A percentile compares a stretch with the other conserved stretches of the same genome.
Conservation (phyloP, 2,329 filamentous ascomycete species). For the Fusarium falciforme region DNA sequence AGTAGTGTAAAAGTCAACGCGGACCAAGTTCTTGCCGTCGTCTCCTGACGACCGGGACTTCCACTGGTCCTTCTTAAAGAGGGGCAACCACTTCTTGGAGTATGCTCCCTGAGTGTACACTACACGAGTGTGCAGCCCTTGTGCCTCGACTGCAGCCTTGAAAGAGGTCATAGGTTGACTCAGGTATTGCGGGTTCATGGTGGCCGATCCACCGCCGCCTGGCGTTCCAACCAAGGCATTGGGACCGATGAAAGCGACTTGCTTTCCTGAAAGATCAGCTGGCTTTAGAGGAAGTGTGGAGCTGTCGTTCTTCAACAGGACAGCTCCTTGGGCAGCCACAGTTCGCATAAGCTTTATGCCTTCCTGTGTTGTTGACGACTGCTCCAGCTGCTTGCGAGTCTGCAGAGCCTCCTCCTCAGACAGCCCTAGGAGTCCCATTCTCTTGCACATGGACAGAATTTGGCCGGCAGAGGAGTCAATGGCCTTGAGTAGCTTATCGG, state of each 20-base stretch:
- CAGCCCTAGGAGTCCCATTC: background rate
- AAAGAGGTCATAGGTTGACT: background rate
- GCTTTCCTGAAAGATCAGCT: background rate
- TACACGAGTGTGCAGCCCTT: background rate
- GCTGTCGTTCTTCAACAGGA: background rate
- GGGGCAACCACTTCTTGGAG: background rate
- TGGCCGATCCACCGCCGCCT: background rate
- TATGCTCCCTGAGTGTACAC: background rate
- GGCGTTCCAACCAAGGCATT: background rate
- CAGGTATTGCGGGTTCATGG: background rate
- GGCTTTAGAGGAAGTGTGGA: background rate
- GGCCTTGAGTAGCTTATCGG: background rate
- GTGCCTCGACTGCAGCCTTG: background rate
- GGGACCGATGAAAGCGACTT: background rate
- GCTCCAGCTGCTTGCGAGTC: background rate
- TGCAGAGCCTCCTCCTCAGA: background rate
- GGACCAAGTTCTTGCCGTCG: background rate
- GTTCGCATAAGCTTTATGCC: background rate
- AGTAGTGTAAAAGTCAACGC: background rate
- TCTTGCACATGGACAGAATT: background rate
- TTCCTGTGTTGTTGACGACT: background rate
- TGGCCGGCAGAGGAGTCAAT: background rate
- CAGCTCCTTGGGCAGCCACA: background rate
- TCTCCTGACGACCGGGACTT: background rate
- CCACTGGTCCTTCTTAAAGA: background rate